These are phyloP conservation scores for Alternaria novae-zelandiae DNA, from an alignment of 2,329 filamentous ascomycete species.

Conservation along the genomic window DNA sequence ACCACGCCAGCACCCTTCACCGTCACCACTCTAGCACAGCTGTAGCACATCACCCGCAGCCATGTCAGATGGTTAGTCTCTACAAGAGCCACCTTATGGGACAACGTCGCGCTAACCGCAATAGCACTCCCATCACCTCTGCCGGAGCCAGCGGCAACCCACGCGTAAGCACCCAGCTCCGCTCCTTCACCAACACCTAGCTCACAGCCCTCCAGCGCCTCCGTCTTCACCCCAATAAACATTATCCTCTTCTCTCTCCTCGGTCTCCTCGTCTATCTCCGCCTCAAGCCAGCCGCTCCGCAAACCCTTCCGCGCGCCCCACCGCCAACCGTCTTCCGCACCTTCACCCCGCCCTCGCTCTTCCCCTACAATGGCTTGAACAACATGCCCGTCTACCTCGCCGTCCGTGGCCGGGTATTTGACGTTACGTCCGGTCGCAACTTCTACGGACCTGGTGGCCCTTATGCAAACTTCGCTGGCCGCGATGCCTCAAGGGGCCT, in stretches of 20 bases:
- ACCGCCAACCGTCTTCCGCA: conserved; percentile 82
- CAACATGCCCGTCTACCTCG: conserved; percentile 79
- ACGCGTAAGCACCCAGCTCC: conserved; percentile 48
- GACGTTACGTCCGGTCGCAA: conserved; percentile 86
- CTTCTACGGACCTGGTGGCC: conserved; percentile 95
- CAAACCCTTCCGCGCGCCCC: conserved; percentile 61
- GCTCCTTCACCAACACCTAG: conserved; percentile 1
- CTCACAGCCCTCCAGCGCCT: conserved; percentile 51
- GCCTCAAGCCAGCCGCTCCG: conserved; percentile 62
- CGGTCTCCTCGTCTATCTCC: conserved; percentile 63
- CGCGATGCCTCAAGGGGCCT: conserved; percentile 87
- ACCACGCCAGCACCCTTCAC: conserved; percentile 2
- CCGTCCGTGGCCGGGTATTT: conserved; percentile 90
- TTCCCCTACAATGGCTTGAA: conserved; percentile 82
- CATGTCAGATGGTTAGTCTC: conserved; percentile 36
- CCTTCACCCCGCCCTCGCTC: conserved; percentile 83
- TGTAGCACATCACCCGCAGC: background rate
- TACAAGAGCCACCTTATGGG: background rate
- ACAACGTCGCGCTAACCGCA: background rate
- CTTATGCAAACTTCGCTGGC: conserved; percentile 95
- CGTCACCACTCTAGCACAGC: background rate
- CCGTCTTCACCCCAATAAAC: conserved; percentile 66
- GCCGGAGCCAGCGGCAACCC: conserved; percentile 55
- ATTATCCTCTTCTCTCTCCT: conserved; percentile 66
- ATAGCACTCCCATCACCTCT: conserved; percentile 67